These are phyloP conservation scores for Mariannaea sp. DNA, from an alignment of 2,329 filamentous ascomycete genomes.

Conservation along the genomic window DNA sequence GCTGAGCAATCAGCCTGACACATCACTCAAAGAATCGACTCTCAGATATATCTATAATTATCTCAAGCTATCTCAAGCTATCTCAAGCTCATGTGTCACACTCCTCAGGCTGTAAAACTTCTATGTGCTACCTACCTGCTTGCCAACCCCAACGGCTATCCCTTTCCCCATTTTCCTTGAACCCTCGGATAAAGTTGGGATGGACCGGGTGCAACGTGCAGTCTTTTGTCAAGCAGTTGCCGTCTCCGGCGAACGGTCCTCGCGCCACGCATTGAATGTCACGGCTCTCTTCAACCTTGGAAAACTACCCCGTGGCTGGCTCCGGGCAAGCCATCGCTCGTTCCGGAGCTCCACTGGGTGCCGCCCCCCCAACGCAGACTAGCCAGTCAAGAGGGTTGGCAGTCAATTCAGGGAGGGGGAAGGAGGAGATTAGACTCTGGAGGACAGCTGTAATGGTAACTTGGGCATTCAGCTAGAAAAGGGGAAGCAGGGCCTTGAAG, in stretches of 20 bases:
- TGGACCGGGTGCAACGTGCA: background rate
- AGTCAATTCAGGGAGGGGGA: slow-evolving; percentile 6
- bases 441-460: background rate
- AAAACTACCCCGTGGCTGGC: slow-evolving; percentile 14
- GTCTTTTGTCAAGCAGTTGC: slow-evolving; percentile 3
- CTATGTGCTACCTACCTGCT: no score
- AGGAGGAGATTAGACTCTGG: background rate
- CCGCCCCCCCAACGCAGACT: slow-evolving; percentile 10
- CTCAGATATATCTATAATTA: no score
- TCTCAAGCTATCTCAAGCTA: no score
- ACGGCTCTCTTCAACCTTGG: slow-evolving; percentile 16
- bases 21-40: no score
- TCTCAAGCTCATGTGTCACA: no score
- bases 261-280: slow-evolving; percentile 1
- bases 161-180: no score
- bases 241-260: background rate
- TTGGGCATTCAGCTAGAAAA: no score
- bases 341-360: slow-evolving; percentile 11
- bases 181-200: background rate
- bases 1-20: no score
- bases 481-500: no score
- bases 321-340: slow-evolving; percentile 14
- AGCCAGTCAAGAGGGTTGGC: slow-evolving; percentile 13
- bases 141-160: no score
- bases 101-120: no score